These are phyloP conservation scores for Aspergillus nomiae DNA, from an alignment of 2,329 filamentous ascomycete species.

Conservation along the genomic window DNA sequence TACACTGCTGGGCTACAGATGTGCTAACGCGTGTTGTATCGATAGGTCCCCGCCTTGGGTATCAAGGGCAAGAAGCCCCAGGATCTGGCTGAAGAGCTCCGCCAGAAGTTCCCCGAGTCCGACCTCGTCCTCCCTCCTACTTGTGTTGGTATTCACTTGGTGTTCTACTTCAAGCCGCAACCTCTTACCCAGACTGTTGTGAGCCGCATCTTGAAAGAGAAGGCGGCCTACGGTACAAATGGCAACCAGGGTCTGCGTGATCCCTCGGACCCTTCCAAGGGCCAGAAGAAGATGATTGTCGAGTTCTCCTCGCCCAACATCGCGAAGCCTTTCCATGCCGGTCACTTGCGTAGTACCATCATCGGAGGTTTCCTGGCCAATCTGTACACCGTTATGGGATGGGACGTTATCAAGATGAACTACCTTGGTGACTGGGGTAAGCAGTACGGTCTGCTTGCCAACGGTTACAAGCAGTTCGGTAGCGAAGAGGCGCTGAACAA, in stretches of 20 bases:
- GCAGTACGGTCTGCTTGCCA: slow-evolving; percentile 65
- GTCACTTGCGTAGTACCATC: slow-evolving; percentile 67
- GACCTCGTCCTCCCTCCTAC: slow-evolving; percentile 60
- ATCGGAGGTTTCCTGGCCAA: slow-evolving; percentile 68
- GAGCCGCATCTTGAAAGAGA: slow-evolving; percentile 60
- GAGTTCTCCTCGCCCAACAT: slow-evolving; percentile 71
- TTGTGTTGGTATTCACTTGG: slow-evolving; percentile 61
- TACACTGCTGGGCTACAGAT: neutral
- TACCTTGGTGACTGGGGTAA: slow-evolving; percentile 71
- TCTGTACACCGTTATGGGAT: slow-evolving; percentile 61
- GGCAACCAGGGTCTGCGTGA: slow-evolving; percentile 61
- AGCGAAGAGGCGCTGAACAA: slow-evolving; percentile 60
- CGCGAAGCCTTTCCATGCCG: slow-evolving; percentile 67
- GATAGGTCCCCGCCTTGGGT: slow-evolving; percentile 46
- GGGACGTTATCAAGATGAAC: slow-evolving; percentile 66
- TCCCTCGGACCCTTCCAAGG: slow-evolving; percentile 56
- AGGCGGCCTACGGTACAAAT: slow-evolving; percentile 62
- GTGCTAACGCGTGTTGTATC: slow-evolving; percentile 13
- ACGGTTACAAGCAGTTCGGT: slow-evolving; percentile 64
- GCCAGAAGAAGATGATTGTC: slow-evolving; percentile 61
- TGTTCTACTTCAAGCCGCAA: slow-evolving; percentile 66
- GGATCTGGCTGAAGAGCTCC: slow-evolving; percentile 58
- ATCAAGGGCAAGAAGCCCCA: slow-evolving; percentile 59
- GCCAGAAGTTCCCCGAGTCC: slow-evolving; percentile 59
- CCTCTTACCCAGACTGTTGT: slow-evolving; percentile 60